These are phyloP conservation scores for Chlamydomonas sp. DNA, from an alignment of 139 green algal genomes.

Conservation along the genomic window DNA sequence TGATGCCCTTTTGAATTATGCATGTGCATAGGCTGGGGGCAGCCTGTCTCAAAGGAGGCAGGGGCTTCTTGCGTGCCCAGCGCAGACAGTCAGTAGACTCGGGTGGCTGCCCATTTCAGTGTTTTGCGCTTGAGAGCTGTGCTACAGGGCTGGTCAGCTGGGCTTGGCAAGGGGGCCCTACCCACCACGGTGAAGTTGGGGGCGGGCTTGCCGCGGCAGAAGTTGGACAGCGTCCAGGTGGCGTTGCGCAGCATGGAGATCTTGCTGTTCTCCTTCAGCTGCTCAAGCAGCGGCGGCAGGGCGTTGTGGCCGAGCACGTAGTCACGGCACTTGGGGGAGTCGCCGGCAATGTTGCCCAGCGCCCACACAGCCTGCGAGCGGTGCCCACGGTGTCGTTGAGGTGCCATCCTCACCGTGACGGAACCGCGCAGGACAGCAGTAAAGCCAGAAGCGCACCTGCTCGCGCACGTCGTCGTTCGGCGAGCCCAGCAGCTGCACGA, in stretches of 20 bases:
- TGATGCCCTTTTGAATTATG: too few relatives aligned
- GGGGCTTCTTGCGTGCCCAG: too few relatives aligned
- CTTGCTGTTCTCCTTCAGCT: constrained; percentile 93
- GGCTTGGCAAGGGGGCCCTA: not conserved
- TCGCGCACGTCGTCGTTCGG: constrained; percentile 96
- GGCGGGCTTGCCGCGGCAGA: constrained; percentile 97
- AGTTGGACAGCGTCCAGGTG: constrained; percentile 99
- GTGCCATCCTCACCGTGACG: not conserved
- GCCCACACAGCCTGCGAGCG: constrained; percentile 95
- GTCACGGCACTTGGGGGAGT: constrained; percentile 95
- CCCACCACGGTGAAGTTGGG: constrained; percentile 84
- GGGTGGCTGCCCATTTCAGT: not conserved
- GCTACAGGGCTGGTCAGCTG: too few relatives aligned
- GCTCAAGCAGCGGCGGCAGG: constrained; percentile 92
- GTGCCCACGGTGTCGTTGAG: not conserved
- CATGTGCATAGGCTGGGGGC: too few relatives aligned
- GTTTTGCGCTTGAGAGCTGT: too few relatives aligned
- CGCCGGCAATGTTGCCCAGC: constrained; percentile 98
- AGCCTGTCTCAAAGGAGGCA: too few relatives aligned
- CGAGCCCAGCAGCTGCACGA: constrained; percentile 94
- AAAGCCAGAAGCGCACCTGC: constrained; percentile 73
- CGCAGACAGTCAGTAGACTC: not conserved
- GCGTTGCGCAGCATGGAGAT: constrained; percentile 98
- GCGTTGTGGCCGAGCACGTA: constrained; percentile 89
- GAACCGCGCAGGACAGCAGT: not conserved